Percentiles rank a stretch among this genome's conserved stretches.
These are phyloP conservation scores for Setomelanomma holmii DNA, from an alignment of 2,329 filamentous ascomycete species.

Conservation along the genomic window DNA sequence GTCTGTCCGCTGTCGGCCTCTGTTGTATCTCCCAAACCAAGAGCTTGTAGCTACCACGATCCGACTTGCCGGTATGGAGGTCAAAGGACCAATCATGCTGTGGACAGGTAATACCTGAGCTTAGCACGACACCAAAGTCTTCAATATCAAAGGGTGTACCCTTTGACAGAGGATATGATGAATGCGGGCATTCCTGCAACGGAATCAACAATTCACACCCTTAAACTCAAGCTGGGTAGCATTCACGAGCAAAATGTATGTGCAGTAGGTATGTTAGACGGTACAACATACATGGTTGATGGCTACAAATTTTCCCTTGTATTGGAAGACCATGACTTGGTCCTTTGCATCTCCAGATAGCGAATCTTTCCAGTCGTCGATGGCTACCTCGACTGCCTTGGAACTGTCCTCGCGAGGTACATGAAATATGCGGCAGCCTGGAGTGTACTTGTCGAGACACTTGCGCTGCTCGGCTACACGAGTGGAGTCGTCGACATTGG, in stretches of 20 bases:
- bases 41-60: conserved; percentile 68
- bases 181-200: conserved; percentile 72
- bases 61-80: conserved; percentile 66
- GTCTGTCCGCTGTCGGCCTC: conserved; percentile 21
- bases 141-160: conserved; percentile 74
- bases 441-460: conserved; percentile 16
- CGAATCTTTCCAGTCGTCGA: conserved; percentile 37
- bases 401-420: conserved; percentile 32
- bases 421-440: conserved; percentile 34
- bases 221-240: no score
- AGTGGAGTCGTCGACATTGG: conserved; percentile 18
- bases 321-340: conserved; percentile 71
- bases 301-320: conserved; percentile 69
- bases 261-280: neutral
- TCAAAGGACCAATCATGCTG: conserved; percentile 78
- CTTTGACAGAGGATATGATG: conserved; percentile 69
- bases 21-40: conserved; percentile 70
- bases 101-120: conserved; percentile 69
- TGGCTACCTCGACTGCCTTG: conserved; percentile 19
- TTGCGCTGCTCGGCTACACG: conserved; percentile 24
- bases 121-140: conserved; percentile 71
- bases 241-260: no score
- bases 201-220: no score
- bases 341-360: conserved; percentile 49
- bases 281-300: conserved; percentile 68